These are phyloP conservation scores for Suillus placidus DNA, from an alignment of 768 basidiomycete genomes.

Conservation along the genomic window DNA sequence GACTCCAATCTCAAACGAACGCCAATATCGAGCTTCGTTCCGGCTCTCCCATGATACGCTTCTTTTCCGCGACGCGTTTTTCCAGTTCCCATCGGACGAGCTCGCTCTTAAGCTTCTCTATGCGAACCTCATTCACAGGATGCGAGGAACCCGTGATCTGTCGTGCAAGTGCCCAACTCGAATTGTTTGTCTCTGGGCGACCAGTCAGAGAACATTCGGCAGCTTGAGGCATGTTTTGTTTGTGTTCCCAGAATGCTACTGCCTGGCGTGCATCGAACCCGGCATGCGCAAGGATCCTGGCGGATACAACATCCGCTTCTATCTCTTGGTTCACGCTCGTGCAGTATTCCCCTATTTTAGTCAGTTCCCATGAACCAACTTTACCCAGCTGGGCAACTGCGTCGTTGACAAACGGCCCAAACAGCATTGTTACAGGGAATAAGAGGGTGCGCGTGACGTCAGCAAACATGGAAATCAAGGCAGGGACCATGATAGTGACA, in stretches of 20 bases:
- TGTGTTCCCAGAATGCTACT: conserved; percentile 79
- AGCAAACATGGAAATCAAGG: conserved; percentile 71
- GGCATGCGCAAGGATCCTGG: conserved; percentile 86
- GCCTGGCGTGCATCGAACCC: conserved; percentile 88
- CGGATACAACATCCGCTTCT: conserved; percentile 90
- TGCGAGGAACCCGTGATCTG: conserved; percentile 45
- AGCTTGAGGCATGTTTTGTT: conserved; percentile 36
- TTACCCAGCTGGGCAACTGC: conserved; percentile 83
- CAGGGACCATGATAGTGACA: conserved; percentile 79
- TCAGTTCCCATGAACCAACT: conserved; percentile 74
- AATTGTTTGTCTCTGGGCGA: conserved; percentile 12
- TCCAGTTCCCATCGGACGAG: conserved; percentile 48
- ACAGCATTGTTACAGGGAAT: conserved; percentile 88
- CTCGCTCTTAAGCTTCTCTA: conserved; percentile 44
- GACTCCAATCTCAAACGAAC: background rate
- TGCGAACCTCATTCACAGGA: conserved; percentile 47
- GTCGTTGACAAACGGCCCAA: conserved; percentile 96
- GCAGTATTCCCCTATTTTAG: conserved; percentile 72
- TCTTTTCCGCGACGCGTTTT: conserved; percentile 29
- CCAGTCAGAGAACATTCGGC: conserved; percentile 25
- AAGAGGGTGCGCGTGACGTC: conserved; percentile 78
- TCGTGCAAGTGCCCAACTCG: conserved; percentile 24
- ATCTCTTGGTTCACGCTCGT: conserved; percentile 84
- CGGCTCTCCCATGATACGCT: conserved; percentile 24
- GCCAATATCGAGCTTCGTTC: conserved; percentile 19